Conservation (phyloP, 805 yeast genomes). For the Myxozyma vanderwaltii region DNA sequence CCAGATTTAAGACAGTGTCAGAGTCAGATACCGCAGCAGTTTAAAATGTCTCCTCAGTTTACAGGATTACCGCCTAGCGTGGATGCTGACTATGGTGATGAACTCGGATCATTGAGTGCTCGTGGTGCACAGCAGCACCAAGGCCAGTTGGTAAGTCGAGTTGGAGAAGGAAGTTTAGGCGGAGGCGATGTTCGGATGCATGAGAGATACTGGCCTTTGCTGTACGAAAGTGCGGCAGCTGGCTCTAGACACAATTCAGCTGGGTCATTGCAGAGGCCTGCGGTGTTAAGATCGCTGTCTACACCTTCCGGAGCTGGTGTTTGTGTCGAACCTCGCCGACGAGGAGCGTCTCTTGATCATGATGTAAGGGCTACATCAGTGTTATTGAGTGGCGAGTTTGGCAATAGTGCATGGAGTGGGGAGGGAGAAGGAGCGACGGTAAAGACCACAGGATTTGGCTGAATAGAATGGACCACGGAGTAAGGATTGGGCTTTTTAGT, state of each 20-base stretch:
- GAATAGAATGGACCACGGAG: no score
- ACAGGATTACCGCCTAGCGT: constrained; percentile 18
- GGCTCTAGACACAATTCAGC: background rate
- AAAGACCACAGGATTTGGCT: no score
- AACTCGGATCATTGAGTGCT: background rate
- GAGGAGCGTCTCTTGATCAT: background rate
- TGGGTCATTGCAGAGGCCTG: background rate
- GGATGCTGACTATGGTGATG: constrained; percentile 9
- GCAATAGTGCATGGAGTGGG: no score
- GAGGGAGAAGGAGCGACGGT: no score
- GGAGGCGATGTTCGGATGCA: background rate
- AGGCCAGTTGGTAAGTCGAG: background rate
- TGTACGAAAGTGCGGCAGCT: background rate
- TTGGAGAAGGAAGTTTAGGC: background rate
- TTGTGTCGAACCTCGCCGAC: background rate
- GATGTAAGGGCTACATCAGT: background rate
- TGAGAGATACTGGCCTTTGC: constrained; percentile 15
- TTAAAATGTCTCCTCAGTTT: background rate
- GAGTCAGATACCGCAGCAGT: background rate
- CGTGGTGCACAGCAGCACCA: background rate
- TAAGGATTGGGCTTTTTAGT: no score
- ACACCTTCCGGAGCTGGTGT: constrained; percentile 5
- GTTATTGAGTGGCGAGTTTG: background rate
- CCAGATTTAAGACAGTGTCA: background rate
- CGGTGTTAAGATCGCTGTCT: constrained; percentile 1